A percentile compares a stretch with the other conserved stretches of the same genome.
phyloP scores from a whole-genome alignment of 345 rosid genomes.

The Ricinus communis region DNA sequence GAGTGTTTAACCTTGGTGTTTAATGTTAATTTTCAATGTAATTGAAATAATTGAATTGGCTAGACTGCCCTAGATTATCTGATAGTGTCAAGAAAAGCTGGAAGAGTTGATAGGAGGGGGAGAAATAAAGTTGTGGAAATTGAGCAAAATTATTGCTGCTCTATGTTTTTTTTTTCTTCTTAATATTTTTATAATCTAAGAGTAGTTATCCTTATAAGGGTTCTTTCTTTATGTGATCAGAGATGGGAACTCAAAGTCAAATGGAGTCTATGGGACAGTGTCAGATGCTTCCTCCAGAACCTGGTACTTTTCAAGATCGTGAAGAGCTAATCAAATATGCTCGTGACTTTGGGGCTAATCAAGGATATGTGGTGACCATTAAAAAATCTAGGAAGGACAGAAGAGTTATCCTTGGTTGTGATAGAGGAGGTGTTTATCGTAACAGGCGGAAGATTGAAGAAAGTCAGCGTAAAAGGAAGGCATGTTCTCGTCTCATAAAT shows the following conservation, averaged over 20 bases:
- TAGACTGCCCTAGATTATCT: no score
- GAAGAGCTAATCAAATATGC: constrained; percentile 43
- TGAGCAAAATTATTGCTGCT: no score
- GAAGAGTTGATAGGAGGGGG: no score
- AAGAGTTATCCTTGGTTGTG: constrained; percentile 54
- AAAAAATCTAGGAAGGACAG: constrained; percentile 49
- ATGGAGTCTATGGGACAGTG: constrained; percentile 20
- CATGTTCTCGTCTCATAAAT: constrained; percentile 46
- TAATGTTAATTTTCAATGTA: no score
- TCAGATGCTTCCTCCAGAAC: constrained; percentile 44
- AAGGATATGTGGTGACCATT: constrained; percentile 52
- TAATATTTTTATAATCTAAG: neutral
- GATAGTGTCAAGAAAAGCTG: no score
- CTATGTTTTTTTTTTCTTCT: no score
- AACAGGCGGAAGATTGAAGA: constrained; percentile 53
- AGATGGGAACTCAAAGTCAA: constrained; percentile 27
- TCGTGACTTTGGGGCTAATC: constrained; percentile 42
- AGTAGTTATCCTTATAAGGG: neutral
- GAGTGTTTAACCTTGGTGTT: no score
- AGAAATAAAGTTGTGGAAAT: no score
- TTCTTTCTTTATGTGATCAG: constrained; percentile 8
- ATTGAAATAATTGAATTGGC: no score
- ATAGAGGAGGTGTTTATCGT: constrained; percentile 49
- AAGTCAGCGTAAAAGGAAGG: constrained; percentile 48
- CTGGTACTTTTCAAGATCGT: constrained; percentile 41